Conservation (phyloP, 2,329 filamentous ascomycete species). For the Botrytis paeoniae region DNA sequence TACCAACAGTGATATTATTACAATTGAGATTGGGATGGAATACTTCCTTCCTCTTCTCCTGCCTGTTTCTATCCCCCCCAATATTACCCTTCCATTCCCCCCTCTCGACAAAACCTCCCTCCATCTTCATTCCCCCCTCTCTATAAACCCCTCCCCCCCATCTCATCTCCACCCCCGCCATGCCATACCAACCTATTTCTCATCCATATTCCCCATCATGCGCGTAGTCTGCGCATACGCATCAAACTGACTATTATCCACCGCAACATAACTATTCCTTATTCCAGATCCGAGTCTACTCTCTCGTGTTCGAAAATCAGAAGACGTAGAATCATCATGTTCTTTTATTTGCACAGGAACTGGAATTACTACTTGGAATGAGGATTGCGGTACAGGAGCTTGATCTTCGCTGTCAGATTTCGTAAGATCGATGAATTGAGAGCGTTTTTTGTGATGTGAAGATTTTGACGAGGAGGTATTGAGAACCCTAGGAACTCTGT, state of each 20-base stretch:
- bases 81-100: too few relatives aligned
- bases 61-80: too few relatives aligned
- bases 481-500: background rate
- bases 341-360: too few relatives aligned
- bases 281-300: background rate
- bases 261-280: slow-evolving; percentile 23
- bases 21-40: too few relatives aligned
- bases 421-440: background rate
- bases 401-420: background rate
- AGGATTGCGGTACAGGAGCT: background rate
- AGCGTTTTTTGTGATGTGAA: background rate
- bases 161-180: background rate
- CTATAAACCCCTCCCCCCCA: background rate
- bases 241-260: slow-evolving; percentile 27
- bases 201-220: slow-evolving; percentile 14
- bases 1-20: background rate
- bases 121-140: too few relatives aligned
- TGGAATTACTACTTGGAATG: background rate
- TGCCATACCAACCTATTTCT: background rate
- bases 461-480: background rate
- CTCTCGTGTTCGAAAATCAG: background rate
- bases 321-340: background rate
- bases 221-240: slow-evolving; percentile 26
- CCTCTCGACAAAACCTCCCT: too few relatives aligned
- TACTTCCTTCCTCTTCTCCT: too few relatives aligned